A percentile compares a stretch with the other conserved stretches of the same genome.
These are phyloP conservation scores for Dryas alaskensis DNA, from an alignment of 306 rosid genomes.

Conservation along the genomic window DNA sequence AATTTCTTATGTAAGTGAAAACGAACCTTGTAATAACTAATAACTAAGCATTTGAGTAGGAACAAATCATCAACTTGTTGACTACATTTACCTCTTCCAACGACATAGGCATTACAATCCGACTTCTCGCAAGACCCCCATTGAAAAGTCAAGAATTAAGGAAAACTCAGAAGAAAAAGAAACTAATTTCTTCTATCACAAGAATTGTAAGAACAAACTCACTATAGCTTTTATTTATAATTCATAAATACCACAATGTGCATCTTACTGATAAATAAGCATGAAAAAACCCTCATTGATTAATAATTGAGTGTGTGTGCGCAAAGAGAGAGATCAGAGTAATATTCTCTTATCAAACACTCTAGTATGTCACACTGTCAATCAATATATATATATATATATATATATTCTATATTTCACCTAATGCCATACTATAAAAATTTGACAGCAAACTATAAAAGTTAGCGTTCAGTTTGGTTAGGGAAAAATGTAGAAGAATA, in stretches of 20 bases:
- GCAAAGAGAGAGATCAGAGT: too few relatives aligned
- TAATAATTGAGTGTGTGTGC: too few relatives aligned
- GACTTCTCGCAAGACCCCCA: conserved; percentile 33
- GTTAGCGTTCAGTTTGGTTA: neutral
- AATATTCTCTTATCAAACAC: too few relatives aligned
- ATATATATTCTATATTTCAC: neutral
- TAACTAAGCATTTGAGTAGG: neutral
- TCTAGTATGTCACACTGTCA: too few relatives aligned
- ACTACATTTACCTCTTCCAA: conserved; percentile 42
- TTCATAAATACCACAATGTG: neutral
- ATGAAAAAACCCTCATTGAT: neutral
- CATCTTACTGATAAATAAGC: neutral
- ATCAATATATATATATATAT: too few relatives aligned
- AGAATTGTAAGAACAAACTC: neutral
- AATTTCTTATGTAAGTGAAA: neutral
- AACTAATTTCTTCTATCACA: neutral
- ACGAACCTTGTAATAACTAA: too few relatives aligned
- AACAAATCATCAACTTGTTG: neutral
- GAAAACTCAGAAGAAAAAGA: conserved; percentile 19
- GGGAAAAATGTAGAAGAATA: neutral
- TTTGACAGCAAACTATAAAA: neutral
- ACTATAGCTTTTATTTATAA: too few relatives aligned
- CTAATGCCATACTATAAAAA: neutral
- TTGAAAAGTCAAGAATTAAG: conserved; percentile 23
- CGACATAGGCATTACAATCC: conserved; percentile 46